A percentile compares a stretch with the other conserved stretches of the same genome.
Evolutionary conservation across 108 stramenopile species (phyloP).

Genomic region (Cyclotella atomus): DNA sequence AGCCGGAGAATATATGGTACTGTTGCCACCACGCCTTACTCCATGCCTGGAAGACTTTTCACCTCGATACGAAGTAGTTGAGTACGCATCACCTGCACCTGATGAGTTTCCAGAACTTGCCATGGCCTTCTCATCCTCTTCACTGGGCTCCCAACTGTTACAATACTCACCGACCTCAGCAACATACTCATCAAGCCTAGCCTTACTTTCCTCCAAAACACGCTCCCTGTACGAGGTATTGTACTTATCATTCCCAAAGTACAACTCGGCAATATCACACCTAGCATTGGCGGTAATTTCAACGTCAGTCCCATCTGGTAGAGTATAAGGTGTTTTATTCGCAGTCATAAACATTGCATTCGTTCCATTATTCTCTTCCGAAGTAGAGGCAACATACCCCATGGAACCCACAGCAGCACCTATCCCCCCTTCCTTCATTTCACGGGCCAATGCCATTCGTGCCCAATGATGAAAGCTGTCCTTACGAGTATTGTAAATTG

Average conservation of each 20-base stretch:
- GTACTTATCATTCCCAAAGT: slow-evolving; percentile 53
- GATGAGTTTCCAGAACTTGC: neutral
- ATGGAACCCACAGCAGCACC: slow-evolving; percentile 64
- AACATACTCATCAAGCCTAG: slow-evolving; percentile 22
- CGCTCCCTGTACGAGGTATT: slow-evolving; percentile 44
- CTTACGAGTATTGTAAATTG: slow-evolving; percentile 21
- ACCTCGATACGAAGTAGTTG: slow-evolving; percentile 35
- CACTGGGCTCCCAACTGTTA: slow-evolving; percentile 17
- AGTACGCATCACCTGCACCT: slow-evolving; percentile 39
- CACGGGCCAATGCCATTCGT: slow-evolving; percentile 64
- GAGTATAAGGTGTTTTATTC: slow-evolving; percentile 57
- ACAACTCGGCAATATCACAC: slow-evolving; percentile 72
- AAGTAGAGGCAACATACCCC: slow-evolving; percentile 34
- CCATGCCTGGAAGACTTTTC: slow-evolving; percentile 38
- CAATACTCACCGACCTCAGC: slow-evolving; percentile 32
- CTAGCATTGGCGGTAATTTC: slow-evolving; percentile 69
- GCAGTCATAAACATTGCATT: slow-evolving; percentile 51
- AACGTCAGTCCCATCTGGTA: slow-evolving; percentile 80
- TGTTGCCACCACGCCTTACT: slow-evolving; percentile 8
- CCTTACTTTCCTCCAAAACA: slow-evolving; percentile 36
- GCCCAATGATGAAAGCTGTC: slow-evolving; percentile 65
- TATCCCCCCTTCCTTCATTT: slow-evolving; percentile 72
- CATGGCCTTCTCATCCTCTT: slow-evolving; percentile 19
- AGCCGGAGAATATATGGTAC: slow-evolving; percentile 16
- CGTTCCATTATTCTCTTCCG: neutral